A percentile compares a stretch with the other conserved stretches of the same genome.
These are phyloP conservation scores for Mycena chlorophos DNA, from an alignment of 768 basidiomycete genomes.

Conservation along the genomic window DNA sequence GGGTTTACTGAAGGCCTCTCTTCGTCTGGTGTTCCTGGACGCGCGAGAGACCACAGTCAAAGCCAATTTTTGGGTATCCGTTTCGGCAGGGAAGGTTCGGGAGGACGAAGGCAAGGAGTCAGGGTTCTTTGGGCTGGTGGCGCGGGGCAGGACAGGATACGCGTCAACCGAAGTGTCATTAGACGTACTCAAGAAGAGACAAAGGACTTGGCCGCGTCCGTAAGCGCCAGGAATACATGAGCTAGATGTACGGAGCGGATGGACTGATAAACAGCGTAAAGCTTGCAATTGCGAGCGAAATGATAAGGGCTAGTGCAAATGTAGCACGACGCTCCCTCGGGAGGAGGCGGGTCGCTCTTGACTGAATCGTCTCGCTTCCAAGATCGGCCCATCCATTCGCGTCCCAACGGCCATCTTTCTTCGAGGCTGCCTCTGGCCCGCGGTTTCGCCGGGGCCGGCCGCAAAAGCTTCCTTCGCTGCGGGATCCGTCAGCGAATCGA, in stretches of 20 bases:
- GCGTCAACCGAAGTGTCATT: neutral
- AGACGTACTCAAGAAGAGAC: neutral
- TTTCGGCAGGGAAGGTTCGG: neutral
- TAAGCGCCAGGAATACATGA: neutral
- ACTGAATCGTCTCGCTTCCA: neutral
- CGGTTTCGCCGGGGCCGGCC: neutral
- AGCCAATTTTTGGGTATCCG: neutral
- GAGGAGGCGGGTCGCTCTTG: neutral
- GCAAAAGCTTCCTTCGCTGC: neutral
- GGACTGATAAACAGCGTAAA: neutral
- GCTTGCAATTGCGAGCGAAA: neutral
- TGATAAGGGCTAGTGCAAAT: neutral
- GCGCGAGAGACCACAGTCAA: neutral
- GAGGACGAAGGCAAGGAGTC: no score
- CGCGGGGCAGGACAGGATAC: no score
- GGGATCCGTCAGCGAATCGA: neutral
- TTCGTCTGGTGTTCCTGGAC: neutral
- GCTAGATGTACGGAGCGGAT: neutral
- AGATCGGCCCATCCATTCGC: neutral
- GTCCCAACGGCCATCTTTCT: neutral
- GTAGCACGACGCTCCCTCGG: neutral
- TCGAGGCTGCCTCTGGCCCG: neutral
- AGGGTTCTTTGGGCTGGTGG: neutral
- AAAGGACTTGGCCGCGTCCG: neutral
- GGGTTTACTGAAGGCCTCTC: neutral